Base-by-base conservation (phyloP, 2,329 filamentous ascomycete genomes). In the Hypoxylon sp. region DNA sequence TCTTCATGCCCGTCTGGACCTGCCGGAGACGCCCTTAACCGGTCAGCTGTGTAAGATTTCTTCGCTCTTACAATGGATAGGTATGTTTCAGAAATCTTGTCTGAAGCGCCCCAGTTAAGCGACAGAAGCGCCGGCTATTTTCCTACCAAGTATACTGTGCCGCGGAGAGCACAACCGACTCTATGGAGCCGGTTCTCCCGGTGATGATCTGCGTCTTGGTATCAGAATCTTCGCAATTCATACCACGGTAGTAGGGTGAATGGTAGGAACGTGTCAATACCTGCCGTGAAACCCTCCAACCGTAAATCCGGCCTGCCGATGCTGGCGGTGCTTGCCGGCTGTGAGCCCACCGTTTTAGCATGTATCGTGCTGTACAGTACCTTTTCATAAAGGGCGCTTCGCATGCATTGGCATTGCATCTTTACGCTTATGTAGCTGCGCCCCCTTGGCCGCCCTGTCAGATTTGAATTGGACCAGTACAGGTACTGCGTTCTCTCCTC, bases 341-440 rank as follows among this genome's bases (percentile, higher is more conserved):
- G 66, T 65, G 43, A 63, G 61, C 25, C 60, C 59, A 61, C 58
- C 43, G 65, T 65, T 56, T 59, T 46, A 23, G 32, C 11, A 46
- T 43, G 45, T 30, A 43, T 45, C 23, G 32, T 56, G 49, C 53
- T 63, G 52, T 51, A 61, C 57, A 52, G 57, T 60, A 60, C 43
- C 48, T 60, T 52, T 53, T 58, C 25, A 49, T 19, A 57, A 57
- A 55, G 38, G 38, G 48, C 53, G 50, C 36, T 56, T 60, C 41
- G 23, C 25, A 56, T 56, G 53, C 53, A 56, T 46, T 46, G 38
- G 41, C 53, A 50, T 45, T 52, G 49, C 58, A 53, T 57, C 34
- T 58, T 51, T 19, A 56, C 60, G 60, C 60, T 61, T 61, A 69
- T 60, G 59, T 65, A 65, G 65, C 70, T 72, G 70, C 70, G 70